phyloP scores from a whole-genome alignment of 2,329 filamentous ascomycete species.

The Penicillium rolfsii region DNA sequence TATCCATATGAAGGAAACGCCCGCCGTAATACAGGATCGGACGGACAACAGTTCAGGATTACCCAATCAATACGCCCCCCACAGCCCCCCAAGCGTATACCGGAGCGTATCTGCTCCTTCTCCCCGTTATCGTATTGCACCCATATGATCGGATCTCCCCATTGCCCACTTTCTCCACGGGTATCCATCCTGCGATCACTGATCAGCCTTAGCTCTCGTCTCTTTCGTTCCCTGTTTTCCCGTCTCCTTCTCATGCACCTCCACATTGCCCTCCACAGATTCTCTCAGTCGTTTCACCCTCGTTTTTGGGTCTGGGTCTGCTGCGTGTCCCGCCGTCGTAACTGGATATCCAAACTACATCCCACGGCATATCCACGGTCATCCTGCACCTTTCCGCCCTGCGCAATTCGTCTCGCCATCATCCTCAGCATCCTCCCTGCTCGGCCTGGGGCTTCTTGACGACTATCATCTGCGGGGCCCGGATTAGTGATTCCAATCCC shows the following conservation, averaged over 20 bases:
- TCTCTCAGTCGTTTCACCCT: neutral
- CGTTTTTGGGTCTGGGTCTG: constrained; percentile 1
- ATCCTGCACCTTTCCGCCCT: neutral
- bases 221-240: constrained; percentile 28
- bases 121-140: constrained; percentile 16
- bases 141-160: constrained; percentile 17
- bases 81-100: neutral
- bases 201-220: constrained; percentile 31
- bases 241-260: constrained; percentile 23
- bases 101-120: neutral
- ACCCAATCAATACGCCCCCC: neutral
- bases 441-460: neutral
- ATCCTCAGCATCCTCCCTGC: neutral
- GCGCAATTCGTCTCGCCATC: too few relatives aligned
- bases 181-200: constrained; percentile 28
- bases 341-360: neutral
- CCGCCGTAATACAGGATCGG: neutral
- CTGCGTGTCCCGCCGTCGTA: neutral
- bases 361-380: neutral
- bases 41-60: neutral
- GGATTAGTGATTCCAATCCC: neutral
- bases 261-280: constrained; percentile 16
- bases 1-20: neutral
- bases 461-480: neutral
- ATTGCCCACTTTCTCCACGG: constrained; percentile 20